Percentiles rank a stretch among this genome's conserved stretches.
phyloP scores from a whole-genome alignment of 2,329 filamentous ascomycete species.

The Eutypella sp. region DNA sequence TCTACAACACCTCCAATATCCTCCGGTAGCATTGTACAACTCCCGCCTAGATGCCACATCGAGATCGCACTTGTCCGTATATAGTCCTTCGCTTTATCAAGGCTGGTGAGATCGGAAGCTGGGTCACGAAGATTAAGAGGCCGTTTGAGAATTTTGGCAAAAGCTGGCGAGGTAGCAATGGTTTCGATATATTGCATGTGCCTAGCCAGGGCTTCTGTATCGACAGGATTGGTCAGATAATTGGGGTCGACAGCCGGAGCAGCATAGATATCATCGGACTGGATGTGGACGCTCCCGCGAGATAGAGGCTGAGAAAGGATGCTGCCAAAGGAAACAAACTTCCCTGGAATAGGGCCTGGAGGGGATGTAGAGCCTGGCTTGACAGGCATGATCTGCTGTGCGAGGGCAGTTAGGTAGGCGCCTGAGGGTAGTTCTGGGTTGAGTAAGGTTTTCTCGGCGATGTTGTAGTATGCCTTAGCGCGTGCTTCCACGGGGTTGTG shows the following conservation, averaged over 20 bases:
- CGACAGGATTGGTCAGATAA: conserved; percentile 7
- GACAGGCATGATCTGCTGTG: background rate
- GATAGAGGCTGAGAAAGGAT: conserved; percentile 11
- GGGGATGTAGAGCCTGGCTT: conserved; percentile 1
- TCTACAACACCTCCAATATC: conserved; percentile 31
- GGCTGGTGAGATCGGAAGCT: background rate
- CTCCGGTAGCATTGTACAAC: conserved; percentile 26
- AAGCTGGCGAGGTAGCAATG: conserved; percentile 5
- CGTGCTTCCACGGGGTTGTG: conserved; percentile 1
- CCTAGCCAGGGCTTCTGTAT: conserved; percentile 7
- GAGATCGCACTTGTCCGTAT: conserved; percentile 9
- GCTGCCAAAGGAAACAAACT: conserved; percentile 2
- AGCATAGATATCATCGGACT: background rate
- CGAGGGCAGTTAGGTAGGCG: conserved; percentile 5
- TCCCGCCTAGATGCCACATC: conserved; percentile 16
- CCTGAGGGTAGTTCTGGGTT: conserved; percentile 5
- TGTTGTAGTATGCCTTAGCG: conserved; percentile 2
- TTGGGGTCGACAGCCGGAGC: conserved; percentile 6
- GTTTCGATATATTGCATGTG: conserved; percentile 8
- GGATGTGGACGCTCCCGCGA: conserved; percentile 11
- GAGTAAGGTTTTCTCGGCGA: conserved; percentile 5
- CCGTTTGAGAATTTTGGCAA: conserved; percentile 10
- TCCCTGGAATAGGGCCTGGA: background rate
- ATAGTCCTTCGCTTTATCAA: conserved; percentile 9
- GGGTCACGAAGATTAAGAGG: conserved; percentile 3